Conservation (phyloP, 1,139 yeast species). For the Geotrichum aggregatum region DNA sequence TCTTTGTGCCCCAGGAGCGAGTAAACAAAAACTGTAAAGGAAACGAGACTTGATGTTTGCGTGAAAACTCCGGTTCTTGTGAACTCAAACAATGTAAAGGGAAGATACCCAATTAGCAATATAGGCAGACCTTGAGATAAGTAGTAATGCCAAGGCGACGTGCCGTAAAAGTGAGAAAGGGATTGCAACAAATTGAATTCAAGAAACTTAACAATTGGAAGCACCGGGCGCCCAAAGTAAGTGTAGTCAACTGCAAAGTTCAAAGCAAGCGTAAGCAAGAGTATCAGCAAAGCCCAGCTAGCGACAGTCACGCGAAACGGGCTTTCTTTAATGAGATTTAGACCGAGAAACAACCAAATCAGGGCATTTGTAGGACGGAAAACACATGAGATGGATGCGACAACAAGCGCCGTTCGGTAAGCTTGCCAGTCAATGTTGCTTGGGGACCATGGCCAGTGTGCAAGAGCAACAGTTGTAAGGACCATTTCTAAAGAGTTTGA, state of each 20-base stretch:
- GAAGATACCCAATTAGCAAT: constrained; percentile 61
- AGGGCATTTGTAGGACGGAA: constrained; percentile 81
- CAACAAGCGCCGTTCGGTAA: constrained; percentile 26
- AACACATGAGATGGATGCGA: constrained; percentile 39
- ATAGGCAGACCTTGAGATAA: constrained; percentile 77
- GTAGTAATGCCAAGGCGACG: constrained; percentile 83
- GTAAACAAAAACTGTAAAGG: constrained; percentile 50
- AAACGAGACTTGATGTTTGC: constrained; percentile 35
- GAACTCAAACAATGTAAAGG: constrained; percentile 51
- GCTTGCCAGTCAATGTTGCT: constrained; percentile 16
- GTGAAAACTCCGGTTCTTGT: constrained; percentile 27
- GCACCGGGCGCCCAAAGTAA: constrained; percentile 50
- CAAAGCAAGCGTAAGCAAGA: constrained; percentile 35
- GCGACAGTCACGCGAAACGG: constrained; percentile 24
- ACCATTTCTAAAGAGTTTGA: constrained; percentile 78
- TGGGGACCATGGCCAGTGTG: constrained; percentile 65
- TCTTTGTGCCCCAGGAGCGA: constrained; percentile 81
- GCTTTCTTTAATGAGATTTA: constrained; percentile 32
- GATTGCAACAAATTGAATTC: constrained; percentile 72
- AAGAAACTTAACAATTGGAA: constrained; percentile 68
- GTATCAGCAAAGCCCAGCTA: constrained; percentile 30
- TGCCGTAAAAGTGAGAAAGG: constrained; percentile 79
- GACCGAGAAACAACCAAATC: constrained; percentile 66
- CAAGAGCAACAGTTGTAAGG: constrained; percentile 64
- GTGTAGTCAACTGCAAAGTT: constrained; percentile 51